Base-by-base conservation (phyloP, 495 filamentous ascomycete genomes). In the Neurospora sublineolata region DNA sequence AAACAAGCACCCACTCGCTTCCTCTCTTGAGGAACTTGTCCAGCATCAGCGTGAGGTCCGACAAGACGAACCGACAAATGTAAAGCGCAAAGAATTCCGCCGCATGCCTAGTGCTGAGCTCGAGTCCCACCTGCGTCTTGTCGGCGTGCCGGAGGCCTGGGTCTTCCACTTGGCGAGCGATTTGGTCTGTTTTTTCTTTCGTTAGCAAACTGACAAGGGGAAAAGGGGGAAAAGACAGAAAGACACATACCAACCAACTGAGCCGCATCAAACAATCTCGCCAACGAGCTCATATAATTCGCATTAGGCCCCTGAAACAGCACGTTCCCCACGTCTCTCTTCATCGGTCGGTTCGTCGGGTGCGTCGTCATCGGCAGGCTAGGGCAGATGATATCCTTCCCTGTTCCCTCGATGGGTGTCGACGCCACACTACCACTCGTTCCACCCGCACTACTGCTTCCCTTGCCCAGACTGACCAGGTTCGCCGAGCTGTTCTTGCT, bases 51-150 rank as follows among this genome's bases (percentile, higher is more conserved):
- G 89, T 86, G 72, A 99, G 83, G 80, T 99, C 95, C 9, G 90
- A 84, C 67, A 98, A 80, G 37, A 93, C 93, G 78, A 98, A 99
- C 18, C 96, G 92, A 80, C 94, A 97, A 20, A 99, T 86, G 78
- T 93, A 98, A 81, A 99, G 97, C 37, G 90, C 94, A 79, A 99
- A 99, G 82, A 99, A 99, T 77, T 98, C 95, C 38, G 96, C 93
- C 11, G 95, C 96, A 81, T 97, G 94, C 23, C 94, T 88, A 37
- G 93, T 92, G 79, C 93, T 93, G 20, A 98, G 87, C 80, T 99
- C 96, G 37, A 99, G 86, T 20, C 95, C 96, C 69, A 98, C 93
- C 75, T 97, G 93, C 36, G 94, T 97, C 74, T 89, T 91, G 70
- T 88, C 86, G 37, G 85, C 85, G 73, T 94, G 93, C 75, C 91